Conservation (phyloP, 805 yeast genomes). For the Yarrowia osloensis region DNA sequence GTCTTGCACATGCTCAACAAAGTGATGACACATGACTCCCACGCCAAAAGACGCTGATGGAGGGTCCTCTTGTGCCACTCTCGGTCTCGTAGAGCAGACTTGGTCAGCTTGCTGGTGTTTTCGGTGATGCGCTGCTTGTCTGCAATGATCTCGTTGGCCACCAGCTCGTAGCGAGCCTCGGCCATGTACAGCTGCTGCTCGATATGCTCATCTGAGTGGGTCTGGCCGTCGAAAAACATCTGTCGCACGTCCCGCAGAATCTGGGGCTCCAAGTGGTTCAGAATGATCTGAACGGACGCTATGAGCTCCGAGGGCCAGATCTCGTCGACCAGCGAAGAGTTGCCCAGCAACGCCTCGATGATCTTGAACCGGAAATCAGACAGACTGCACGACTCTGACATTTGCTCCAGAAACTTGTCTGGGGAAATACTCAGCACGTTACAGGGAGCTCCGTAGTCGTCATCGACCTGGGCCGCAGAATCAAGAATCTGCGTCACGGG, state of each 20-base stretch:
- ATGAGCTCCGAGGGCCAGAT: constrained; percentile 25
- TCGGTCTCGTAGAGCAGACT: not conserved
- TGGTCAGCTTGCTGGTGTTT: not conserved
- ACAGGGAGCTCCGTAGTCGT: not conserved
- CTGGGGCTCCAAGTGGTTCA: constrained; percentile 24
- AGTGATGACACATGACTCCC: constrained; percentile 32
- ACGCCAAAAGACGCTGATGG: constrained; percentile 7
- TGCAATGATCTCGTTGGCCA: constrained; percentile 20
- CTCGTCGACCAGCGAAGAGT: constrained; percentile 15
- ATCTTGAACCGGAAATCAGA: constrained; percentile 22
- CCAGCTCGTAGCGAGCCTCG: constrained; percentile 16
- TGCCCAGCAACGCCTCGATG: constrained; percentile 14
- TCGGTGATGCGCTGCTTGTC: constrained; percentile 7
- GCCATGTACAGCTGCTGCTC: constrained; percentile 11
- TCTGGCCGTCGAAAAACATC: constrained; percentile 20
- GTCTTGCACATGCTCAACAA: constrained; percentile 22
- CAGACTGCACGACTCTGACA: constrained; percentile 12
- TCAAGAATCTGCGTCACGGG: constrained; percentile 29
- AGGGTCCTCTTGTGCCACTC: constrained; percentile 11
- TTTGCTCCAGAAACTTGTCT: not conserved
- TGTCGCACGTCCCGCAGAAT: constrained; percentile 9
- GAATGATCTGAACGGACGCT: not conserved
- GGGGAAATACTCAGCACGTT: not conserved
- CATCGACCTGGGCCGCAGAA: constrained; percentile 21
- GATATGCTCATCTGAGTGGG: not conserved